Evolutionary conservation across 345 rosid genomes (phyloP).

Genomic region (Acer yangbiense): DNA sequence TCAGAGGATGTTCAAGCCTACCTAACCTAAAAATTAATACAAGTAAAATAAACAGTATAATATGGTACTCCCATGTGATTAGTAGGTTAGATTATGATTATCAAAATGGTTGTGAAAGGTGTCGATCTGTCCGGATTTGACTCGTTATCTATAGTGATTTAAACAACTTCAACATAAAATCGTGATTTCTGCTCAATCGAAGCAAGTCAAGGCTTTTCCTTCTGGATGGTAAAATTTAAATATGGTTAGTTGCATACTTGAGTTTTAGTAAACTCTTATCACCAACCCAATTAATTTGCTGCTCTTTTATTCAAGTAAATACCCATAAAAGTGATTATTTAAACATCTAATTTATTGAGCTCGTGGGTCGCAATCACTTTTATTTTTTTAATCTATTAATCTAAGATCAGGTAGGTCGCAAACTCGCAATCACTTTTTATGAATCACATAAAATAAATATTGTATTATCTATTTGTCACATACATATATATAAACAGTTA

Average conservation of each 20-base stretch:
- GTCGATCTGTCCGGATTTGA: conserved; percentile 5
- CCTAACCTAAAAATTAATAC: conserved; percentile 41
- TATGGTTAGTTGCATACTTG: no score
- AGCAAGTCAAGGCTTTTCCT: neutral
- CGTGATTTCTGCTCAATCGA: no score
- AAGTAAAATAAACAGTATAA: conserved; percentile 5
- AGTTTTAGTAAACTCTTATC: neutral
- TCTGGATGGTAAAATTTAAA: no score
- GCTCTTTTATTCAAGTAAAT: conserved; percentile 9
- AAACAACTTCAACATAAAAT: no score
- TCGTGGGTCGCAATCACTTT: neutral
- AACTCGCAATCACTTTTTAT: neutral
- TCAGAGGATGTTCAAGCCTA: conserved; percentile 41
- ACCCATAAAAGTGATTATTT: conserved; percentile 7
- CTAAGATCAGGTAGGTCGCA: no score
- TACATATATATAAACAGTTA: no score
- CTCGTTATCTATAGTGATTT: no score
- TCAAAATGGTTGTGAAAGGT: conserved; percentile 14
- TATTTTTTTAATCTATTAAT: no score
- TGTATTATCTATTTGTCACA: neutral
- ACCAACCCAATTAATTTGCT: neutral
- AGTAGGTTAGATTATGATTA: conserved; percentile 30
- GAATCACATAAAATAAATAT: neutral
- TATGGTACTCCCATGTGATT: conserved; percentile 34
- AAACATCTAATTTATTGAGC: conserved; percentile 9